phyloP scores from a whole-genome alignment of 192 early-diverging fungal genomes.

The Coemansia sp. region DNA sequence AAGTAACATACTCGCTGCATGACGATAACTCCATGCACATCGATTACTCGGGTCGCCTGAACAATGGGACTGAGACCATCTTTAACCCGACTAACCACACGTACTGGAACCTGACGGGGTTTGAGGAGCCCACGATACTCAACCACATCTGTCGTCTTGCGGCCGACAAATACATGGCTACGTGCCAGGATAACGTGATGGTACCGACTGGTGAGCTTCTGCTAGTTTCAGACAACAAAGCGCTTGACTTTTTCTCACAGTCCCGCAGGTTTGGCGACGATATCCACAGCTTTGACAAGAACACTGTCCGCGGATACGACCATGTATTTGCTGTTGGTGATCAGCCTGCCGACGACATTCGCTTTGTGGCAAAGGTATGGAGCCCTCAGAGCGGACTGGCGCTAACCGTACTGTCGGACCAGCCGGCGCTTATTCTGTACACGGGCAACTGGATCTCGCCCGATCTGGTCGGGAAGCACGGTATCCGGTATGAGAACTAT shows the following conservation, averaged over 20 bases:
- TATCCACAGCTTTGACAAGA: conserved; percentile 55
- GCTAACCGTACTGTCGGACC: conserved; percentile 65
- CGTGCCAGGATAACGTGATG: conserved; percentile 58
- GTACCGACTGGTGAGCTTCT: conserved; percentile 73
- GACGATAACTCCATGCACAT: conserved; percentile 57
- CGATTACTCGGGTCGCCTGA: conserved; percentile 52
- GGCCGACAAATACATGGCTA: conserved; percentile 52
- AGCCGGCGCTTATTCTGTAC: conserved; percentile 81
- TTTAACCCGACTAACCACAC: conserved; percentile 83
- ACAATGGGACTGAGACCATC: conserved; percentile 57
- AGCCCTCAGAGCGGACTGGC: conserved; percentile 62
- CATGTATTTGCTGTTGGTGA: conserved; percentile 67
- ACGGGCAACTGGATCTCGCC: conserved; percentile 73
- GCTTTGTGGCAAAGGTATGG: conserved; percentile 52
- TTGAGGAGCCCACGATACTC: conserved; percentile 53
- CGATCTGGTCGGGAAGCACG: conserved; percentile 50
- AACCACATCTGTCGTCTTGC: conserved; percentile 59
- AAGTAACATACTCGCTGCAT: conserved; percentile 62
- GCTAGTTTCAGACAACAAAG: conserved; percentile 21
- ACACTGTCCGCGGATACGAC: conserved; percentile 70
- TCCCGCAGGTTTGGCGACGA: conserved; percentile 59
- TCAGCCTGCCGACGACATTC: conserved; percentile 27
- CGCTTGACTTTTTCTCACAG: conserved; percentile 61
- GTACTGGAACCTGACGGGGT: conserved; percentile 86
- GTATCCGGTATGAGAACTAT: conserved; percentile 54